Conservation (phyloP, 2,329 filamentous ascomycete species). For the Nothophaeocryptopus gaeumannii region DNA sequence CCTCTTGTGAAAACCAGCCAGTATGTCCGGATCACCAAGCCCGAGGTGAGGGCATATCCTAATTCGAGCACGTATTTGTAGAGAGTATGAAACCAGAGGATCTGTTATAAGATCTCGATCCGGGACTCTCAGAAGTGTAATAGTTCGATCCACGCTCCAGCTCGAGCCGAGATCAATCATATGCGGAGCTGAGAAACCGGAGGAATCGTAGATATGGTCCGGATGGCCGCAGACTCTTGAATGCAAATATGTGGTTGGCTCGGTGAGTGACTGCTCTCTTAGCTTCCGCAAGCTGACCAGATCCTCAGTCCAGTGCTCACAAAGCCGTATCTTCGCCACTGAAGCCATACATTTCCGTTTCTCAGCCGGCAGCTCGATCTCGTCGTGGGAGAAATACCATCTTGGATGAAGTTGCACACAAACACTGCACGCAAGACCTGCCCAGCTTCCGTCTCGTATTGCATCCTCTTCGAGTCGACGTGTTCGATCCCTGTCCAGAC, state of each 20-base stretch:
- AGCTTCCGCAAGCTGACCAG: not conserved
- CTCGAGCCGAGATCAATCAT: constrained; percentile 1
- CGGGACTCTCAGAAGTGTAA: not conserved
- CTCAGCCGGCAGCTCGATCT: not conserved
- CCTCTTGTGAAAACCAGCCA: not conserved
- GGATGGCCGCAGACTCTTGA: not conserved
- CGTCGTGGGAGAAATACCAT: not conserved
- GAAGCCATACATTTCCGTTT: constrained; percentile 7
- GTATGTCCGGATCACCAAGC: not conserved
- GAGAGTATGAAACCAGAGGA: not conserved
- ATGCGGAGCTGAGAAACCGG: not conserved
- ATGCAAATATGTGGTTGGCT: not conserved
- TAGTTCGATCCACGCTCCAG: not conserved
- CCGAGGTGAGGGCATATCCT: constrained; percentile 7
- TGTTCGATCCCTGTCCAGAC: not conserved
- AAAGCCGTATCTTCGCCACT: not conserved
- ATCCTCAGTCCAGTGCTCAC: constrained; percentile 5
- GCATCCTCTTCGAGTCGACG: not conserved
- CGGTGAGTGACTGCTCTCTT: not conserved
- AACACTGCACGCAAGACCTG: not conserved
- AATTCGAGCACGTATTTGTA: not conserved
- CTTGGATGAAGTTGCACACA: not conserved
- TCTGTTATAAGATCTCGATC: not conserved
- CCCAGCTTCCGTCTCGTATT: not conserved
- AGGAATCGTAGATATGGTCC: not conserved